Conservation (phyloP, 2,329 filamentous ascomycete genomes). For the Plectosphaerella sp. region DNA sequence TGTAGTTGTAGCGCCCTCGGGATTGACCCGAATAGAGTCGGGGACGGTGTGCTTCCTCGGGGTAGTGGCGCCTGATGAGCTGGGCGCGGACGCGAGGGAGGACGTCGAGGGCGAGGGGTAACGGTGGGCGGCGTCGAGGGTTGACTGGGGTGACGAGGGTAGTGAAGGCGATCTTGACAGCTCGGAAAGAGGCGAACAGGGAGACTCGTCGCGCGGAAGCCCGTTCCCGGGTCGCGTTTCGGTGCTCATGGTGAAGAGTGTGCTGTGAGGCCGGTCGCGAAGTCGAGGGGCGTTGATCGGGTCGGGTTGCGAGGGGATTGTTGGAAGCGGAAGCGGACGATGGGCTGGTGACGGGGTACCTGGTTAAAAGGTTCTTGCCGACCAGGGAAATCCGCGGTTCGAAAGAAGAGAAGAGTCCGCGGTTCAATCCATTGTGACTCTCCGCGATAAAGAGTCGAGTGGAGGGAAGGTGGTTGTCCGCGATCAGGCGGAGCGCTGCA, state of each 20-base stretch:
- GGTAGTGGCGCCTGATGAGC: conserved; percentile 34
- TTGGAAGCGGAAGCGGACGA: conserved; percentile 1
- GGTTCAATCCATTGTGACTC: conserved; percentile 9
- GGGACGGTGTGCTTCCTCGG: conserved; percentile 20
- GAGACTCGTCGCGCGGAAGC: conserved; percentile 25
- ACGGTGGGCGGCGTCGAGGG: conserved; percentile 33
- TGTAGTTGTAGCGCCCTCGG: conserved; percentile 57
- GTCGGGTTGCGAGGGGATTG: conserved; percentile 3
- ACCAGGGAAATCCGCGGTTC: not conserved
- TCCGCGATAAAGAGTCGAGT: not conserved
- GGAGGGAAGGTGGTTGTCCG: too few relatives aligned
- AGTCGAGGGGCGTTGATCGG: conserved; percentile 7
- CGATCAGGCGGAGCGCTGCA: too few relatives aligned
- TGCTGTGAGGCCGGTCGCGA: conserved; percentile 5
- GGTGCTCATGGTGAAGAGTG: conserved; percentile 6
- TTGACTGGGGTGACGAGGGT: conserved; percentile 35
- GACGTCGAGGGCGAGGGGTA: conserved; percentile 49
- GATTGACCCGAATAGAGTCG: conserved; percentile 13
- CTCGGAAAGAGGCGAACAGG: conserved; percentile 50
- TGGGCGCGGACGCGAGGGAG: conserved; percentile 18
- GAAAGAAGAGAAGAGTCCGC: conserved; percentile 5
- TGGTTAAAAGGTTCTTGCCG: too few relatives aligned
- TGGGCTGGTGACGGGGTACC: not conserved
- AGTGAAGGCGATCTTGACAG: conserved; percentile 49
- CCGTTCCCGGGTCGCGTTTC: conserved; percentile 4